These are phyloP conservation scores for Mrakia blollopis DNA, from an alignment of 768 basidiomycete species.

Conservation along the genomic window DNA sequence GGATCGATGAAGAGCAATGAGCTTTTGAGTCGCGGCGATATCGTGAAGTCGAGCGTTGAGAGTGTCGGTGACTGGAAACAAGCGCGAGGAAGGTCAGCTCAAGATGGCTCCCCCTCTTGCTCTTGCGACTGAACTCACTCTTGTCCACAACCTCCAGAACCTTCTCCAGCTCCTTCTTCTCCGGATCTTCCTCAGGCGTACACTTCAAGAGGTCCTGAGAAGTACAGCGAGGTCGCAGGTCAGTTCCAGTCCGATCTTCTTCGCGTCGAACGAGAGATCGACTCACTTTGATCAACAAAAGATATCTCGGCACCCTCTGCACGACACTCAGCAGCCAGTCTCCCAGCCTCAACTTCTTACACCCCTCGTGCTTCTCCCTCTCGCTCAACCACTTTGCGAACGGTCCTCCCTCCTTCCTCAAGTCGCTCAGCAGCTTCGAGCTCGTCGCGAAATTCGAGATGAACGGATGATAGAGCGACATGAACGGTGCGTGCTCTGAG, in stretches of 20 bases:
- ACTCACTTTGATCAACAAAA: conserved; percentile 62
- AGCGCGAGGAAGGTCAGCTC: conserved; percentile 21
- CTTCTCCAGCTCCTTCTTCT: conserved; percentile 57
- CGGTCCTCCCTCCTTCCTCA: conserved; percentile 44
- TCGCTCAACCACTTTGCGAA: conserved; percentile 62
- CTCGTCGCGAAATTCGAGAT: conserved; percentile 70
- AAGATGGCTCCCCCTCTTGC: background rate
- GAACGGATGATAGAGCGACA: conserved; percentile 80
- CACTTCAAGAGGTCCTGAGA: conserved; percentile 62
- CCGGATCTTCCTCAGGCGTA: conserved; percentile 62
- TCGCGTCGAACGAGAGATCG: no score
- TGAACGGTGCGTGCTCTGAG: conserved; percentile 76
- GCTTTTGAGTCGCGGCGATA: conserved; percentile 67
- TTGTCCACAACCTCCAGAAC: conserved; percentile 67
- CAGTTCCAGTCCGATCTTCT: background rate
- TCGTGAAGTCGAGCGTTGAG: conserved; percentile 73
- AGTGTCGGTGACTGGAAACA: conserved; percentile 60
- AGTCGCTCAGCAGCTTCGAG: conserved; percentile 55
- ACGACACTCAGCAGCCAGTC: conserved; percentile 85
- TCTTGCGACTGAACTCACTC: conserved; percentile 50
- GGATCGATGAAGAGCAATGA: conserved; percentile 72
- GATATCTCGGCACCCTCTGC: conserved; percentile 80
- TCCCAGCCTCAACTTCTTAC: conserved; percentile 67
- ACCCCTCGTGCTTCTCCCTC: conserved; percentile 65
- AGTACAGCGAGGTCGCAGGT: background rate